Conservation (phyloP, 2,329 filamentous ascomycete species). For the Verticillium nubilum region DNA sequence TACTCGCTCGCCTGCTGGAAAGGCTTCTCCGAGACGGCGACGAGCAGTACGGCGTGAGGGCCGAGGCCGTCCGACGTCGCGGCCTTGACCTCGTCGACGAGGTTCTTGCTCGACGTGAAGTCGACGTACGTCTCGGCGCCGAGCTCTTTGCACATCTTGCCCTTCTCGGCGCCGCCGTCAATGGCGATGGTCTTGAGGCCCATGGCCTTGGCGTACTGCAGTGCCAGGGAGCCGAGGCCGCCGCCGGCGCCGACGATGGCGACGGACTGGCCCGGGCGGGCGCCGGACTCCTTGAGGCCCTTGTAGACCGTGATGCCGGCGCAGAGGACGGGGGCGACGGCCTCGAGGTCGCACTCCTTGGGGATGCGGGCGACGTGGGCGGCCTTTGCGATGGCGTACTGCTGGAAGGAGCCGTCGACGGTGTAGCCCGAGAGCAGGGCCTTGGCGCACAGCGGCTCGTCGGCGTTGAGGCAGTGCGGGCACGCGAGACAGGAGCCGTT, state of each 20-base stretch:
- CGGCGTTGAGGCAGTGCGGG: constrained; percentile 72
- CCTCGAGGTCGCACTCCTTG: constrained; percentile 69
- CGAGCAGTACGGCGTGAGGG: constrained; percentile 79
- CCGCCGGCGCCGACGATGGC: constrained; percentile 85
- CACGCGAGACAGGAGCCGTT: constrained; percentile 82
- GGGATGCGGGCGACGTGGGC: constrained; percentile 79
- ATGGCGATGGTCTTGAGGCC: constrained; percentile 76
- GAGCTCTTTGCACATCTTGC: constrained; percentile 60
- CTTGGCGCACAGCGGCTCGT: constrained; percentile 78
- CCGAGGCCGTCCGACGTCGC: constrained; percentile 76
- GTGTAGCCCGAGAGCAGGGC: constrained; percentile 82
- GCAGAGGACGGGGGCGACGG: constrained; percentile 74
- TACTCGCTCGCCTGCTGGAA: constrained; percentile 94
- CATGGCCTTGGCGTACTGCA: constrained; percentile 91
- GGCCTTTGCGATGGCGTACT: constrained; percentile 85
- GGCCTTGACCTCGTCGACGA: constrained; percentile 79
- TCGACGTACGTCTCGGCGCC: constrained; percentile 74
- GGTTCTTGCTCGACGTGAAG: constrained; percentile 68
- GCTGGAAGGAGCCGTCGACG: constrained; percentile 88
- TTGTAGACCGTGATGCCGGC: constrained; percentile 88
- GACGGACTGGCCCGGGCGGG: constrained; percentile 67
- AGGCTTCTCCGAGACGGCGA: constrained; percentile 83
- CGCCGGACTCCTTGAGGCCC: constrained; percentile 79
- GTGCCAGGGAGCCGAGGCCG: constrained; percentile 71
- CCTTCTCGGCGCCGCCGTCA: constrained; percentile 79